Conservation (phyloP, 2,329 filamentous ascomycete species). For the Colletotrichum godetiae region DNA sequence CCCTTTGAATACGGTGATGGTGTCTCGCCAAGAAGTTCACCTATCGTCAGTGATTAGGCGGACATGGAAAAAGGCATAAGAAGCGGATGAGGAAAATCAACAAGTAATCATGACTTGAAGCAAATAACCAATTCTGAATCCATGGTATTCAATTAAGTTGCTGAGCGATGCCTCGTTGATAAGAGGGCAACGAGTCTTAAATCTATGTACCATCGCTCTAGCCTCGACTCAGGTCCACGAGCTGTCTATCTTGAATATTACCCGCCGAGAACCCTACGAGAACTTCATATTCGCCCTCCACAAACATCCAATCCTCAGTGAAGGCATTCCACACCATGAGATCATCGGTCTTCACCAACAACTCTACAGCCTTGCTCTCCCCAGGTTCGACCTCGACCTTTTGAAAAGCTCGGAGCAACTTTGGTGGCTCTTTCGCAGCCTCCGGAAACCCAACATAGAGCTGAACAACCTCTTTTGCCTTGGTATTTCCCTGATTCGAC, state of each 20-base stretch:
- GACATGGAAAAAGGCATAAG: too few species aligned
- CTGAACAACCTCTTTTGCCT: constrained; percentile 13
- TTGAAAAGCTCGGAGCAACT: neutral
- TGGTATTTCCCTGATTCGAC: neutral
- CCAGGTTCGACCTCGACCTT: neutral
- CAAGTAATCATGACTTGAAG: too few species aligned
- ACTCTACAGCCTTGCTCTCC: neutral
- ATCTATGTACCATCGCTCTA: neutral
- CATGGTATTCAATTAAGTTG: too few species aligned
- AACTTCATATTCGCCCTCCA: neutral
- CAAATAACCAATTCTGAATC: too few species aligned
- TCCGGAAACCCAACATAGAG: constrained; percentile 11
- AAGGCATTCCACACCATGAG: neutral
- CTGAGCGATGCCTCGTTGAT: too few species aligned
- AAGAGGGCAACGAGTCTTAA: too few species aligned
- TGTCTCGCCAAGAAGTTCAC: too few species aligned
- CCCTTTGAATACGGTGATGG: too few species aligned
- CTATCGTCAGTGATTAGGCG: too few species aligned
- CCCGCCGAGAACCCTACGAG: neutral
- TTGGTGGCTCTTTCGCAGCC: constrained; percentile 3
- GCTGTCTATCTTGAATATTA: neutral
- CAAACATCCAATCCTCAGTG: neutral
- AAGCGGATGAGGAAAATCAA: too few species aligned
- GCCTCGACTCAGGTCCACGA: neutral
- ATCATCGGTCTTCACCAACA: neutral